Evolutionary conservation across 305 asterid species (phyloP).

Genomic region (Solanum chacoense): DNA sequence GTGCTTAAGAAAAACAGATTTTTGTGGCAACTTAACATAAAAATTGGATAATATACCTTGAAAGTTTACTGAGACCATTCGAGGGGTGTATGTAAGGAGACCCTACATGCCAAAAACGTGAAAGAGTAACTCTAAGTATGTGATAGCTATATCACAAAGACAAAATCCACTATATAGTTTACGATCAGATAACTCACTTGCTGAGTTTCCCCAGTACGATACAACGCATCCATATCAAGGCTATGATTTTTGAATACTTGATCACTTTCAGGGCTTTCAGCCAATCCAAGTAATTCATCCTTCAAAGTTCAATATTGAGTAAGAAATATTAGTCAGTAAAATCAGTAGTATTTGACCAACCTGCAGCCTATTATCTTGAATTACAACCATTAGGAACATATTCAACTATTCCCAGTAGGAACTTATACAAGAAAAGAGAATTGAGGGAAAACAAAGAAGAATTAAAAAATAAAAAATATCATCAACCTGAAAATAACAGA

Average conservation of each 20-base stretch:
- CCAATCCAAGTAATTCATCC: slow-evolving; percentile 95
- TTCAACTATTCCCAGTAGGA: background rate
- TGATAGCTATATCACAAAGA: background rate
- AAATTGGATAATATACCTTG: slow-evolving; percentile 39
- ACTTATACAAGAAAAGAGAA: background rate
- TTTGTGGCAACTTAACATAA: background rate
- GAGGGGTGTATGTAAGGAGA: slow-evolving; percentile 71
- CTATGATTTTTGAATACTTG: slow-evolving; percentile 42
- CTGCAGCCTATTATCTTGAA: background rate
- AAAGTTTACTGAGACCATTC: slow-evolving; percentile 69
- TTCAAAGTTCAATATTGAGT: slow-evolving; percentile 26
- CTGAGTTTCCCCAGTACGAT: slow-evolving; percentile 78
- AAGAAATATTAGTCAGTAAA: slow-evolving; percentile 3
- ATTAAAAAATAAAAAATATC: background rate
- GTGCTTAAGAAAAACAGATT: background rate
- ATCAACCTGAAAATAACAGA: background rate
- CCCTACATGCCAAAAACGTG: slow-evolving; percentile 43
- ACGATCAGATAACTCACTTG: slow-evolving; percentile 35
- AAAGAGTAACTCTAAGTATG: background rate
- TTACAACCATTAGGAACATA: background rate
- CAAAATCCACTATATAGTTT: background rate
- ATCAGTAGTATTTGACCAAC: background rate
- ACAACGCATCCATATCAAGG: slow-evolving; percentile 72
- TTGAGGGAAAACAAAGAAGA: background rate
- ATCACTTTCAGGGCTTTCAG: slow-evolving; percentile 48